Conservation (phyloP, 2,329 filamentous ascomycete species). For the Neocucurbitaria cava region DNA sequence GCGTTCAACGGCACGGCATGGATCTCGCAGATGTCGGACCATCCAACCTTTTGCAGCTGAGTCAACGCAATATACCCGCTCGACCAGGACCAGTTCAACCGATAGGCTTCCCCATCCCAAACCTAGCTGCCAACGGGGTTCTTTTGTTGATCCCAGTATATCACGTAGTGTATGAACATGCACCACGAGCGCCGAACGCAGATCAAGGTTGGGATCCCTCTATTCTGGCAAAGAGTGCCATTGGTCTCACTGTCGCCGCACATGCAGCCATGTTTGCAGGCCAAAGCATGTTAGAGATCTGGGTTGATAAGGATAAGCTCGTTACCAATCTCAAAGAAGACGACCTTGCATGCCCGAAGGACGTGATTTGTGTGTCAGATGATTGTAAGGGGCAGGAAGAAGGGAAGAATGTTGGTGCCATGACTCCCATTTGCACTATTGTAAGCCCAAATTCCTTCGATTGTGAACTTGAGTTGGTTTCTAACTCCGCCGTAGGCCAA, state of each 20-base stretch:
- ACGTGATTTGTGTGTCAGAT: slow-evolving; percentile 14
- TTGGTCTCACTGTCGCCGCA: slow-evolving; percentile 1
- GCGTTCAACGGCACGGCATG: neutral
- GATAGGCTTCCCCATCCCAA: slow-evolving; percentile 5
- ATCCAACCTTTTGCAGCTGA: slow-evolving; percentile 1
- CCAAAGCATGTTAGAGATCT: slow-evolving; percentile 6
- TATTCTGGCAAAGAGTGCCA: neutral
- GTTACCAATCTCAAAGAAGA: slow-evolving; percentile 12
- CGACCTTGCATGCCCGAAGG: slow-evolving; percentile 14
- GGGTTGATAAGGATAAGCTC: slow-evolving; percentile 3
- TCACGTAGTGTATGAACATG: neutral
- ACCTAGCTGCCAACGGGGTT: neutral
- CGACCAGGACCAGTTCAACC: slow-evolving; percentile 4
- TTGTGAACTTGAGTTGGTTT: neutral
- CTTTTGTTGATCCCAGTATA: slow-evolving; percentile 5
- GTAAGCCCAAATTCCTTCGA: neutral
- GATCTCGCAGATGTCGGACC: slow-evolving; percentile 3
- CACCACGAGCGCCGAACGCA: neutral
- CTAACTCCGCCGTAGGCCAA: neutral
- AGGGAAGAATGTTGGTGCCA: neutral
- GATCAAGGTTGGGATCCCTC: neutral
- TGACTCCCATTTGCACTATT: neutral
- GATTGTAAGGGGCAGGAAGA: slow-evolving; percentile 13
- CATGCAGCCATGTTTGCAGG: slow-evolving; percentile 1
- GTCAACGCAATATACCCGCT: slow-evolving; percentile 1